Base-by-base conservation (phyloP, 768 basidiomycete genomes). In the Inosperma sp. region DNA sequence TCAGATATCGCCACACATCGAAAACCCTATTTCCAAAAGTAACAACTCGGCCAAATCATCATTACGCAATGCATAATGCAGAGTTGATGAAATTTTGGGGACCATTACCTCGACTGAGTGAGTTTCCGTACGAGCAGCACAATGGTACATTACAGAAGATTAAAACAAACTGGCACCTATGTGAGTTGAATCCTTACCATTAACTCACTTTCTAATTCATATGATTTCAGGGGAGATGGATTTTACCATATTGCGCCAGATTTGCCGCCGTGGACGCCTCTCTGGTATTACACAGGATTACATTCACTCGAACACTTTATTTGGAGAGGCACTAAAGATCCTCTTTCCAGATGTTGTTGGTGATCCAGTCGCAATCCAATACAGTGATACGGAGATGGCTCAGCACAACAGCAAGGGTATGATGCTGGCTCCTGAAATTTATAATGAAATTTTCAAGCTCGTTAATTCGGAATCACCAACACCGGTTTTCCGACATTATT, bases 31-130 rank as follows among this genome's bases (percentile, higher is more conserved):
- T 64, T 53, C 57, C 61, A 6, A 30, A 55, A 40, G 23, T 33
- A 25, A 14, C 23, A 30, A 49, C 61, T 1, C 44, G 54, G 4
- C 63, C 63, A 23, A 64, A 64, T 44, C 61, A 64, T 43, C 61
- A 64, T 19, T 61, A 47, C 51, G 59, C 63, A 1, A 62, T 64
- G 59, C 62, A 64, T 30, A 55, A 51, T 31, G 35, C 54, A 7
- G 52, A 53, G 3, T 37, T 56, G 2, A 55, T 61, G 49, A 49
- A 43, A 34, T 59, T 56, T 26, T 61, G 58, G 59, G 57, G 59
- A 14, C 59, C 60, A 21, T 47, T 61, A 10, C 53, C 56, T 13
- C 22, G 29, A 10, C 30, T 61, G 3, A 57, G 60, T 23, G 56
- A 61, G 30, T 61, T 61, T 56, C 29, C 48, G 9, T 41, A 33